phyloP scores from a whole-genome alignment of 257 asterid species.

The Mentha longifolia region DNA sequence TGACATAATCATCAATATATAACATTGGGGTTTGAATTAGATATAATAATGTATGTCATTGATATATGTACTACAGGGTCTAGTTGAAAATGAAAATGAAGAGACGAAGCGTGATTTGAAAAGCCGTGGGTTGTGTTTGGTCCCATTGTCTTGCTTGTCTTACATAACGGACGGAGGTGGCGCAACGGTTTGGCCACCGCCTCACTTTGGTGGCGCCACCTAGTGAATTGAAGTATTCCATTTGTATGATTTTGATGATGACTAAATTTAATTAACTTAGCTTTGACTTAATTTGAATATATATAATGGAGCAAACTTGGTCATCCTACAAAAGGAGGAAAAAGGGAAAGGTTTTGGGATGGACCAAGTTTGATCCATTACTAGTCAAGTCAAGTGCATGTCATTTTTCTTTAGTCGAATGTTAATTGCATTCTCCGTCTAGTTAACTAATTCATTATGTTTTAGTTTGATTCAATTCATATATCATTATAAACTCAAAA shows the following conservation, averaged over 20 bases:
- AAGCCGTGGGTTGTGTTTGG: constrained; percentile 83
- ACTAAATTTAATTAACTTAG: constrained; percentile 29
- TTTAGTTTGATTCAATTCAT: constrained; percentile 11
- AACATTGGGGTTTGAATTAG: neutral
- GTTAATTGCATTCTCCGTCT: constrained; percentile 30
- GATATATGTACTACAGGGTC: constrained; percentile 1
- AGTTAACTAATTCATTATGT: constrained; percentile 25
- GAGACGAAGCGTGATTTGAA: constrained; percentile 61
- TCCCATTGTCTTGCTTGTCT: constrained; percentile 77
- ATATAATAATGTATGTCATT: neutral
- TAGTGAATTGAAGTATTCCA: constrained; percentile 11
- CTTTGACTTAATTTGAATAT: constrained; percentile 32
- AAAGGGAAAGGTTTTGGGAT: constrained; percentile 36
- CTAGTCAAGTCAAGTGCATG: constrained; percentile 15
- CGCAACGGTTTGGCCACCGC: constrained; percentile 73
- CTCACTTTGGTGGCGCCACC: constrained; percentile 62
- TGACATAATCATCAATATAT: neutral
- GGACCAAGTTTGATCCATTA: constrained; percentile 97
- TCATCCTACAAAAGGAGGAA: constrained; percentile 50
- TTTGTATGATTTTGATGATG: constrained; percentile 13
- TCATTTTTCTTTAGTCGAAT: constrained; percentile 16
- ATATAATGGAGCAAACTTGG: constrained; percentile 84
- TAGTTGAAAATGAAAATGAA: constrained; percentile 37
- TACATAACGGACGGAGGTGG: constrained; percentile 68
- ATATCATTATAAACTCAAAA: neutral